Conservation (phyloP, 1,284 basidiomycete genomes). For the Boletus mariae region DNA sequence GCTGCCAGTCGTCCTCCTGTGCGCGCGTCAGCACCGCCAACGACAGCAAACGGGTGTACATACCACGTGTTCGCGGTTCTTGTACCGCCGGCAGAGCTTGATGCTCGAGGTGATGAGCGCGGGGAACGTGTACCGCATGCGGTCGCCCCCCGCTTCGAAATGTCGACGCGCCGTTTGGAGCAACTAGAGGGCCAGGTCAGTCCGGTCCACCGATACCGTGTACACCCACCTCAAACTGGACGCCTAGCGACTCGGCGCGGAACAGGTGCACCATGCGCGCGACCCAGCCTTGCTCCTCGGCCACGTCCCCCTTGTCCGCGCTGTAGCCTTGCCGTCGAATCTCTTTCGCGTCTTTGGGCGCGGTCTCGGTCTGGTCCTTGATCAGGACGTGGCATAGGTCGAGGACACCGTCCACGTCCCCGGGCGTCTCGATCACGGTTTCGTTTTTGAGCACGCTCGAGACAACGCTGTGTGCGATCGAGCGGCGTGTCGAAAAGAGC, state of each 20-base stretch:
- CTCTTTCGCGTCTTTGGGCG: constrained; percentile 43
- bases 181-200: constrained; percentile 45
- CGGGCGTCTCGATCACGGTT: constrained; percentile 84
- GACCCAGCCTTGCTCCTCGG: constrained; percentile 96
- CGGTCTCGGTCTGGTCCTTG: constrained; percentile 78
- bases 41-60: no score
- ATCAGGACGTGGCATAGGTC: constrained; percentile 89
- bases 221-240: constrained; percentile 80
- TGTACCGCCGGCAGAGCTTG: constrained; percentile 86
- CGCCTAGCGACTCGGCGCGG: constrained; percentile 75
- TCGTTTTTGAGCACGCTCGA: constrained; percentile 93
- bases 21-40: neutral
- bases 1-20: constrained; percentile 81
- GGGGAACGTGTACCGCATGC: constrained; percentile 93
- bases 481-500: constrained; percentile 82
- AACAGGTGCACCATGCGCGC: constrained; percentile 95
- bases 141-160: constrained; percentile 87
- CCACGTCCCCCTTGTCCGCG: constrained; percentile 81
- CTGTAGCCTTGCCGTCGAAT: constrained; percentile 52
- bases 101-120: constrained; percentile 89
- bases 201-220: neutral
- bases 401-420: constrained; percentile 88
- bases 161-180: constrained; percentile 85
- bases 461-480: constrained; percentile 88
- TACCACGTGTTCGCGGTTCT: constrained; percentile 66